Evolutionary conservation across 768 basidiomycete species (phyloP), one percentile per base, ranked within the genome.

Genomic region (Tylopilus sp.): DNA sequence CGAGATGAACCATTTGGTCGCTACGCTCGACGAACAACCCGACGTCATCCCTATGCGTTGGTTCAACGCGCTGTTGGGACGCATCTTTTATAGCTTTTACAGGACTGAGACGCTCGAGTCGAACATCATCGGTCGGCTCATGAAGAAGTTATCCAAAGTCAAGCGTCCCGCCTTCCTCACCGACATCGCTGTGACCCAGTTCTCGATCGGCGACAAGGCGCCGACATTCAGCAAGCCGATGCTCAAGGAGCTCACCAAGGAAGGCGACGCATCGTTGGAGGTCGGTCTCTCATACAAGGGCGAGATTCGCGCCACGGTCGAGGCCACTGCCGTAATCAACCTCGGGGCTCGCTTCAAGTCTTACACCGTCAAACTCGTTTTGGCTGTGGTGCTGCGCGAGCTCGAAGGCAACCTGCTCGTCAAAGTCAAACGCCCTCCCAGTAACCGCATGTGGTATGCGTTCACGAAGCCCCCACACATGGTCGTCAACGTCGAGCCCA

Each of bases 31-130:
- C 72, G 83, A 87, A 60, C 91, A 93, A 65, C 90, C 97, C 3
- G 96, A 99, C 67, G 88, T 94, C 56, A 94, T 98, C 53, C 95
- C 94, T 3, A 92, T 94, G 83, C 87, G 96, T 5, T 99, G 97
- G 97, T 74, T 98, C 44, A 99, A 99, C 64, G 97, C 93, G 0
- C 74, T 98, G 50, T 72, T 98, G 55, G 97, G 95, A 4, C 86
- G 97, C 19, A 65, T 98, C 13, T 98, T 98, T 76, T 91, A 96
- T 73, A 87, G 87, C 59, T 84, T 89, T 65, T 96, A 97, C 73
- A 83, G 83, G 50, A 99, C 95, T 1, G 80, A 86, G 47, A 74
- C 73, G 26, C 76, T 98, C 50, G 96, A 98, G 66, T 76, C 83
- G 24, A 87, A 85, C 65, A 92, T 98, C 72, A 89, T 96, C 58